These are phyloP conservation scores for Chalara sp. DNA, from an alignment of 2,329 filamentous ascomycete species.

Conservation along the genomic window DNA sequence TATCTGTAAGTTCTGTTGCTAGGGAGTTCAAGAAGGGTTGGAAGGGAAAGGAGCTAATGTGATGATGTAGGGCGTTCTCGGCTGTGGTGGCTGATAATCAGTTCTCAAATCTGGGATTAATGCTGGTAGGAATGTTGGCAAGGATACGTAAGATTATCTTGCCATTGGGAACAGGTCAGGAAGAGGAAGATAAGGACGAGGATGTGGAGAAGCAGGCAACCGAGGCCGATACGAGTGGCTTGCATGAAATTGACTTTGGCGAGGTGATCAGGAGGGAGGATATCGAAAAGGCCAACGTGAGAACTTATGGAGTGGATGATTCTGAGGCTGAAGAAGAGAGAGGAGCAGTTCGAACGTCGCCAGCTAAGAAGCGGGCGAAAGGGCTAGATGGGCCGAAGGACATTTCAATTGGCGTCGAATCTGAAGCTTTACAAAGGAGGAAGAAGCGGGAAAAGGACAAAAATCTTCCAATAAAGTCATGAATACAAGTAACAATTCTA, in stretches of 20 bases:
- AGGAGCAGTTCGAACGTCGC: neutral
- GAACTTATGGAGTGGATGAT: neutral
- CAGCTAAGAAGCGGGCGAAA: neutral
- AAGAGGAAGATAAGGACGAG: conserved; percentile 1
- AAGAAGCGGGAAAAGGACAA: conserved; percentile 48
- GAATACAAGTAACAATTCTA: too few relatives aligned
- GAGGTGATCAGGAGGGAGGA: conserved; percentile 28
- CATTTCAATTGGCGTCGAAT: neutral
- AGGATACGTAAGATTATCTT: conserved; percentile 43
- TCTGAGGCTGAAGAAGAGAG: conserved; percentile 2
- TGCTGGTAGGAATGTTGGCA: conserved; percentile 59
- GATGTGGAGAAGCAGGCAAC: neutral
- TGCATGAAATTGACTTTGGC: conserved; percentile 14
- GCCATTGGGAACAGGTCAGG: conserved; percentile 17
- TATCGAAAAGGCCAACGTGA: neutral
- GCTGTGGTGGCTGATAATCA: conserved; percentile 66
- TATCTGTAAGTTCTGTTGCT: conserved; percentile 36
- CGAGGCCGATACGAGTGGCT: neutral
- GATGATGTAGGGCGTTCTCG: conserved; percentile 49
- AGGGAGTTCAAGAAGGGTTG: too few relatives aligned
- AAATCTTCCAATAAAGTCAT: too few relatives aligned
- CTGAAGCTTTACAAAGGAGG: conserved; percentile 23
- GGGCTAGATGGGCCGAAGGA: conserved; percentile 1
- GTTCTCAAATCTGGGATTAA: conserved; percentile 63
- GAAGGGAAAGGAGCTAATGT: neutral